Evolutionary conservation across 1,284 basidiomycete genomes (phyloP), one percentile per base, ranked within the genome.

Genomic region (Naganishia sp.): DNA sequence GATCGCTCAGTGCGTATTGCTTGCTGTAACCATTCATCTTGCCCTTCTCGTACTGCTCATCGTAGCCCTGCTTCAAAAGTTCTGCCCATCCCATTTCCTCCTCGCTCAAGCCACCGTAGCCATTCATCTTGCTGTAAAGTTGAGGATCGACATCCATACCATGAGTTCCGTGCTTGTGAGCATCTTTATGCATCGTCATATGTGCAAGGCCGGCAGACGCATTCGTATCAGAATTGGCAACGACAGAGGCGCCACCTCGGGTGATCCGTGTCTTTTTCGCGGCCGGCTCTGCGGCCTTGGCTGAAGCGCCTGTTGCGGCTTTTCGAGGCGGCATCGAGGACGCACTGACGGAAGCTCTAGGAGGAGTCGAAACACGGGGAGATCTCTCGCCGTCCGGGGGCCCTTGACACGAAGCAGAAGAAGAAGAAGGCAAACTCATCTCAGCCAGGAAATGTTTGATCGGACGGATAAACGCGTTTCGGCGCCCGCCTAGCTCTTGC

Each of bases 71-170:
- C 57, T 55, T 65, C 17, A 68, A 49, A 13, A 66, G 42, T 28
- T 66, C 58, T 15, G 67, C 67, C 67, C 67, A 68, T 9, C 45
- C 58, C 39, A 66, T 45, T 46, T 68, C 67, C 42, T 68, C 67
- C 43, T 63, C 61, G 31, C 25, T 52, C n/a, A 63, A 28, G 53
- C 61, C 39, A n/a, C 61, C 61, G 21, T 63, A 63, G 18, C 61
- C 61, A 46, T 63, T 63, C 61, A 63, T 53, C 17, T 32, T 63
- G 25, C 25, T 51, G 23, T 53, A 39, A 9, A 11, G 13, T 3
- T 63, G 35, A 18, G 25, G 31, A 43, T 53, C 47, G 17, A 51
- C 57, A 1, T 61, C 31, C 47, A 61, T 61, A n/a, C 10, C 18
- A n/a, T 41, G 6, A 32, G 7, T 31, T 31, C 25, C 50, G 35